Percentiles rank a stretch among this genome's conserved stretches.
Evolutionary conservation across 768 basidiomycete species (phyloP).

Genomic region (Postia placenta): DNA sequence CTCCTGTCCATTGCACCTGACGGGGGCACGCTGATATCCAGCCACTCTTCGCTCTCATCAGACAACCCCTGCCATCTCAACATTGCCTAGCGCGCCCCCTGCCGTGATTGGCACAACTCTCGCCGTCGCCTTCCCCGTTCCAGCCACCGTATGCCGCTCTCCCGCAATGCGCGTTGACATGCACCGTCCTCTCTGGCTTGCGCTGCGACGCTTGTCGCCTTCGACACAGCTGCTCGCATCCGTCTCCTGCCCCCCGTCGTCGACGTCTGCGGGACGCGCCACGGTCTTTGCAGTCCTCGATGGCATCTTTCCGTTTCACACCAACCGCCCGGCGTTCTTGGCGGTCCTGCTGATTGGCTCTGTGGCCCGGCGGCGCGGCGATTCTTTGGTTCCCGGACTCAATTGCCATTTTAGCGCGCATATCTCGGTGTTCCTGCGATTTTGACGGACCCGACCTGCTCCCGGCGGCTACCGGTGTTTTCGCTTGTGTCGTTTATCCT

Average conservation of each 20-base stretch:
- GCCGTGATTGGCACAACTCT: not conserved
- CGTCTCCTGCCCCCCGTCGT: not conserved
- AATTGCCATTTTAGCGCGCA: not conserved
- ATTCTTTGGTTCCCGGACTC: not conserved
- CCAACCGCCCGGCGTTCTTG: not conserved
- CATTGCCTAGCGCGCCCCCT: too few species aligned
- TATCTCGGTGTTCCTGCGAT: not conserved
- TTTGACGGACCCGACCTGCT: not conserved
- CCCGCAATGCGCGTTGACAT: too few species aligned
- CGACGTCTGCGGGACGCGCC: too few species aligned
- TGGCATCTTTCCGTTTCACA: too few species aligned
- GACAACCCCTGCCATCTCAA: too few species aligned
- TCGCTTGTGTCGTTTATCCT: not conserved
- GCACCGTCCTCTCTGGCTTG: too few species aligned
- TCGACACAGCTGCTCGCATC: not conserved
- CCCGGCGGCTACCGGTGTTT: constrained; percentile 2
- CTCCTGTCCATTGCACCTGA: not conserved
- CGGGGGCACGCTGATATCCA: not conserved
- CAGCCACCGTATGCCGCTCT: too few species aligned
- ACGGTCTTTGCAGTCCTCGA: too few species aligned
- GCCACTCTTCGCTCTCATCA: constrained; percentile 1
- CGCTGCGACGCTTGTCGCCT: too few species aligned
- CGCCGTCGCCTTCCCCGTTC: too few species aligned
- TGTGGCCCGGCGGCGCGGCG: not conserved
- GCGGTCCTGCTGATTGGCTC: not conserved